Evolutionary conservation across 1,139 yeast species (phyloP), one percentile per base, ranked within the genome.

Genomic region (Meyerozyma guilliermondii): DNA sequence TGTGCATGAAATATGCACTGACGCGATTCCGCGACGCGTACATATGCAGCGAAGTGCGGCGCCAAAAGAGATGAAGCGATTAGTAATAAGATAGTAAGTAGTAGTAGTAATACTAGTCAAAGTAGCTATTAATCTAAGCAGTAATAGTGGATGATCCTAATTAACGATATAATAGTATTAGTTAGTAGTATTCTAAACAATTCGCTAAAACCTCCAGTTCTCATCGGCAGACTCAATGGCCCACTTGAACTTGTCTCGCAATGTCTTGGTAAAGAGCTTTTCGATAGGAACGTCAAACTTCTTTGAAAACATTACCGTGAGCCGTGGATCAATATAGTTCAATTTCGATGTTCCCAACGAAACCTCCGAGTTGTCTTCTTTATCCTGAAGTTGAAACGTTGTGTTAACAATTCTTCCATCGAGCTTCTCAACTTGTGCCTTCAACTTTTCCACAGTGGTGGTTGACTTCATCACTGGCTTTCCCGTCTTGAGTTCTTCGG

Each of bases 171-270:
- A n/a, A n/a, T n/a, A n/a, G n/a, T n/a, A n/a, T n/a, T n/a, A n/a
- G n/a, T n/a, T n/a, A n/a, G n/a, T n/a, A n/a, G n/a, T n/a, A n/a
- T n/a, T n/a, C n/a, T n/a, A n/a, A n/a, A n/a, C n/a, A n/a, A n/a
- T 30, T 20, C 16, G 16, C 37, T 61, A 88, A 57, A 89, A 89
- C 52, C 80, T 74, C 98, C 98, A 91, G 55, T 87, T 69, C 51
- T 80, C 88, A 59, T 86, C 97, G 5, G 83, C 91, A 41, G 92
- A 82, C 60, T 91, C 95, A 44, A 91, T 84, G 22, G 98, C 98
- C 98, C 98, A 91, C 42, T 80, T 83, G 65, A 91, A 91, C 68
- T 91, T 91, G 38, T 91, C 97, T 50, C 98, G 73, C 50, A 91
- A 71, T 0, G 98, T 86, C 65, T 88, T 89, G 20, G 97, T 85